Percentiles rank a stretch among this genome's conserved stretches.
phyloP scores from a whole-genome alignment of 805 yeast species.

The Saccharomycopsis fibuligera region DNA sequence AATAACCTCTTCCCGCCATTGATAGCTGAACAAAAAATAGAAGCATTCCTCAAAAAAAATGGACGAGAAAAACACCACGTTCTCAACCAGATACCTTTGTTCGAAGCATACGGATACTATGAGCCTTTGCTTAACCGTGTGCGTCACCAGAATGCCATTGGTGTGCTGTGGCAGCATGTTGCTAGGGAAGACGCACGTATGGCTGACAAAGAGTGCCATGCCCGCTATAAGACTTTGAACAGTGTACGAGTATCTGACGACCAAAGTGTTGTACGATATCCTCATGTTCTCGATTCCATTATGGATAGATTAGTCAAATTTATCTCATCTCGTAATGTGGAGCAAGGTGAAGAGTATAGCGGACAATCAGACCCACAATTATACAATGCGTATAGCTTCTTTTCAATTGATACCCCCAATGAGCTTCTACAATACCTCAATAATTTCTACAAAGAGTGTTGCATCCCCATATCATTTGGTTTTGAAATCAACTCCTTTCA shows the following conservation, averaged over 20 bases:
- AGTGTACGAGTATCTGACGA: too few relatives aligned
- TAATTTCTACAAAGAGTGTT: constrained; percentile 1
- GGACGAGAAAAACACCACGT: not conserved
- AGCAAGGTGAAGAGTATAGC: not conserved
- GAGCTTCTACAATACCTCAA: constrained; percentile 2
- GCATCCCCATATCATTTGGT: not conserved
- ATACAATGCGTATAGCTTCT: not conserved
- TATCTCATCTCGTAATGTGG: not conserved
- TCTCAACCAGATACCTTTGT: constrained; percentile 4
- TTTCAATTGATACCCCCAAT: not conserved
- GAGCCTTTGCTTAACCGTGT: not conserved
- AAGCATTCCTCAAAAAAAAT: not conserved
- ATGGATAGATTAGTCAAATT: too few relatives aligned
- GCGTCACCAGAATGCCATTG: not conserved
- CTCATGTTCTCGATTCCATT: too few relatives aligned
- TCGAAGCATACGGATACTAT: constrained; percentile 3
- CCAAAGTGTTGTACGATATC: too few relatives aligned
- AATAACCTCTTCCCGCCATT: too few relatives aligned
- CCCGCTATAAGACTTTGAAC: not conserved
- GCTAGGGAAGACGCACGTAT: not conserved
- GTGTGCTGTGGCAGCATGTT: not conserved
- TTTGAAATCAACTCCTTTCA: constrained; percentile 1
- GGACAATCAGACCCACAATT: not conserved
- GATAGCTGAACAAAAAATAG: too few relatives aligned
- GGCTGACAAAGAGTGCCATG: not conserved